Percentiles rank a stretch among this genome's conserved stretches.
Conservation (phyloP, 129 eudicot genomes). For the Ambrosia trifida region DNA sequence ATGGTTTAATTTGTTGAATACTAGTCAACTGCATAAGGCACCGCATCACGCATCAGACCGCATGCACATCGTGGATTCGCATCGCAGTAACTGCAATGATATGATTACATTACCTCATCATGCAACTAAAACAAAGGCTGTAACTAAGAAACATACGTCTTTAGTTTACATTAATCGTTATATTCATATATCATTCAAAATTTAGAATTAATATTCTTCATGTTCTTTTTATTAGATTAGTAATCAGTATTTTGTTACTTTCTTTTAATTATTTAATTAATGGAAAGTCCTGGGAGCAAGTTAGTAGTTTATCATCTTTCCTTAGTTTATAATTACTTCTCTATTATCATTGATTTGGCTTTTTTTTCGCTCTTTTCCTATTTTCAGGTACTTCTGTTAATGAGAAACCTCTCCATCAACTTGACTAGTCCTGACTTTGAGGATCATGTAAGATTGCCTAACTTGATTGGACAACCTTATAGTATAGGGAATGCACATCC, state of each 20-base stretch:
- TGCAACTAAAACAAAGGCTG: not conserved
- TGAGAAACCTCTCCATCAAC: slow-evolving; percentile 85
- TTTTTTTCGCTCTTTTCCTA: slow-evolving; percentile 2
- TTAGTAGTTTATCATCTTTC: too few relatives aligned
- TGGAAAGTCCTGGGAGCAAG: not conserved
- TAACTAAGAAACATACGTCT: not conserved
- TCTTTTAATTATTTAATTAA: too few relatives aligned
- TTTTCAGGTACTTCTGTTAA: slow-evolving; percentile 70
- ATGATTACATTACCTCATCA: too few relatives aligned
- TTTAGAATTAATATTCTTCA: too few relatives aligned
- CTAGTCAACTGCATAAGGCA: too few relatives aligned
- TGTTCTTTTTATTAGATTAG: not conserved
- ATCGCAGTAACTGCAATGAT: too few relatives aligned
- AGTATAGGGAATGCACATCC: not conserved
- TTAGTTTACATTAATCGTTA: not conserved
- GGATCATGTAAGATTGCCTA: slow-evolving; percentile 65
- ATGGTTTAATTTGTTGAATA: too few relatives aligned
- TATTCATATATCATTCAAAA: not conserved
- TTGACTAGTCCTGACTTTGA: slow-evolving; percentile 82
- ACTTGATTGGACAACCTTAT: not conserved
- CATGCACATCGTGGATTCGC: too few relatives aligned
- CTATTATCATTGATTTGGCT: not conserved
- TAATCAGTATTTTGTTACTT: not conserved
- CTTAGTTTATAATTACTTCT: not conserved
- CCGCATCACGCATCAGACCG: too few relatives aligned